These are phyloP conservation scores for Crithidia fasciculata DNA, from an alignment of 208 protist species.

Conservation along the genomic window DNA sequence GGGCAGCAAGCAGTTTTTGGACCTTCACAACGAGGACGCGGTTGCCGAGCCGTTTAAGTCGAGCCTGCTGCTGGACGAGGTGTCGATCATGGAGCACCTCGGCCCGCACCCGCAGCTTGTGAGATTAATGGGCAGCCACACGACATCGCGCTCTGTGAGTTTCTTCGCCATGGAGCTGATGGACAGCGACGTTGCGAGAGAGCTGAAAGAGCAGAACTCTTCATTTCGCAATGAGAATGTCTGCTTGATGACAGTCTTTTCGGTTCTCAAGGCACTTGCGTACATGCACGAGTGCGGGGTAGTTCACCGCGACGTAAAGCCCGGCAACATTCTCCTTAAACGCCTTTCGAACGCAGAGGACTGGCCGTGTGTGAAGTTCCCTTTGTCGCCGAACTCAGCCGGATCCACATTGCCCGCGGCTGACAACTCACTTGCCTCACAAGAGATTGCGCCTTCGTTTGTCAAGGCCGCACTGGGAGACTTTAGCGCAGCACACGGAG, in stretches of 20 bases:
- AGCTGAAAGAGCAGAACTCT: conserved; percentile 56
- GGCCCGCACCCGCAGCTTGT: conserved; percentile 78
- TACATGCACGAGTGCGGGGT: conserved; percentile 67
- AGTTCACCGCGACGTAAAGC: conserved; percentile 84
- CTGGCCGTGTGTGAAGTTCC: conserved; percentile 15
- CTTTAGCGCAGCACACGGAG: conserved; percentile 74
- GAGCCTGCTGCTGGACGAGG: conserved; percentile 34
- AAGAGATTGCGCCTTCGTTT: neutral
- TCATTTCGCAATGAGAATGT: conserved; percentile 50
- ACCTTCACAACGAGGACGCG: neutral
- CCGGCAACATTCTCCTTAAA: conserved; percentile 82
- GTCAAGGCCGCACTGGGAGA: conserved; percentile 70
- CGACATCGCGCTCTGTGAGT: conserved; percentile 36
- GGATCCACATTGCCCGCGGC: no score
- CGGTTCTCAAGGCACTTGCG: conserved; percentile 55
- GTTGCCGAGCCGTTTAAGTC: neutral
- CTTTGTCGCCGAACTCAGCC: no score
- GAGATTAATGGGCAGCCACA: conserved; percentile 55
- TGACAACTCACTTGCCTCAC: neutral
- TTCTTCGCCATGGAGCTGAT: conserved; percentile 85
- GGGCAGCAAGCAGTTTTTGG: conserved; percentile 5
- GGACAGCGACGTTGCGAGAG: conserved; percentile 75
- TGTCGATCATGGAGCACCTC: conserved; percentile 52
- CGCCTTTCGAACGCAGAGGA: conserved; percentile 13
- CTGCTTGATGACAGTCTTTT: conserved; percentile 43